Evolutionary conservation across 306 rosid species (phyloP).

Genomic region (Mucuna pruriens): DNA sequence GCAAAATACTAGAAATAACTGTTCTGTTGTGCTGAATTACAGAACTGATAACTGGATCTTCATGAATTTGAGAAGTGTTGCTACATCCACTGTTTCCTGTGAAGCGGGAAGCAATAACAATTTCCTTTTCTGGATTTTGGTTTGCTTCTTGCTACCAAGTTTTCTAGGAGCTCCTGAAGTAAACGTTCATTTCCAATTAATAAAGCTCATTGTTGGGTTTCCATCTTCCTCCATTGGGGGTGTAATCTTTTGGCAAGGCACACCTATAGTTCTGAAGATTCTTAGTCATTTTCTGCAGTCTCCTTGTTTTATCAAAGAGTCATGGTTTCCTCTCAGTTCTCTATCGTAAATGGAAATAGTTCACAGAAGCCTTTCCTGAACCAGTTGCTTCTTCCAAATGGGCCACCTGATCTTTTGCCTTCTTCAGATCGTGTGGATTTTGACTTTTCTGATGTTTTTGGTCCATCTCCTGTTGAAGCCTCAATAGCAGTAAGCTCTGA

Average conservation of each 20-base stretch:
- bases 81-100: conserved; percentile 78
- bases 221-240: conserved; percentile 45
- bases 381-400: conserved; percentile 50
- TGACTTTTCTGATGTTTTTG: conserved; percentile 77
- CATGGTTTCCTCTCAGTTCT: conserved; percentile 71
- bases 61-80: conserved; percentile 70
- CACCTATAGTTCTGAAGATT: conserved; percentile 30
- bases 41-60: conserved; percentile 63
- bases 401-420: conserved; percentile 46
- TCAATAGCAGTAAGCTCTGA: conserved; percentile 43
- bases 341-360: conserved; percentile 48
- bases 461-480: conserved; percentile 55
- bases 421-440: conserved; percentile 51
- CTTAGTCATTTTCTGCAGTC: conserved; percentile 18
- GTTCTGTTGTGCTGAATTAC: conserved; percentile 37
- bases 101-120: conserved; percentile 72
- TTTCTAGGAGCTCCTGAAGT: conserved; percentile 61
- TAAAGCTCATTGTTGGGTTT: conserved; percentile 53
- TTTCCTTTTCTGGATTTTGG: conserved; percentile 70
- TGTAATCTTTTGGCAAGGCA: conserved; percentile 31
- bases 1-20: conserved; percentile 20
- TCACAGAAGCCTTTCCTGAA: conserved; percentile 51
- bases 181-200: conserved; percentile 50
- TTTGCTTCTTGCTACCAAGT: conserved; percentile 69
- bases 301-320: conserved; percentile 27